Percentiles rank a stretch among this genome's conserved stretches.
Conservation (phyloP, 2,329 filamentous ascomycete genomes). For the Fusarium graminum region DNA sequence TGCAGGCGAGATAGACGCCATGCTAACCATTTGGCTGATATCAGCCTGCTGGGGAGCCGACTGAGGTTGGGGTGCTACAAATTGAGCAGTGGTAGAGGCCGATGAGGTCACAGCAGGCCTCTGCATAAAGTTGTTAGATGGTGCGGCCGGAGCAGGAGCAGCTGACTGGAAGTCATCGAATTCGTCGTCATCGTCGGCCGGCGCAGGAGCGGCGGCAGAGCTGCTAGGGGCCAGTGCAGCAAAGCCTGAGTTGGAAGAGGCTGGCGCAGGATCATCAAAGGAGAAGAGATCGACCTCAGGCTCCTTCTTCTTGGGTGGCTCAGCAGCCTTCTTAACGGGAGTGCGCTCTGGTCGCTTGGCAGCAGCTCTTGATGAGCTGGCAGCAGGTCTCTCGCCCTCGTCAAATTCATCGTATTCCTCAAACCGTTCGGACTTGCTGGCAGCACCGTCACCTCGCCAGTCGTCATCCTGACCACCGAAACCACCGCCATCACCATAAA, state of each 20-base stretch:
- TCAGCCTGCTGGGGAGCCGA: slow-evolving; percentile 85
- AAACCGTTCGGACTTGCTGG: slow-evolving; percentile 77
- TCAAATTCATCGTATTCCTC: slow-evolving; percentile 98
- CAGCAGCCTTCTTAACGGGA: slow-evolving; percentile 61
- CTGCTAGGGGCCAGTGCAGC: slow-evolving; percentile 57
- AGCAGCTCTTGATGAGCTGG: slow-evolving; percentile 62
- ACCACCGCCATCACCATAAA: slow-evolving; percentile 96
- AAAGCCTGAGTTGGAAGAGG: slow-evolving; percentile 63
- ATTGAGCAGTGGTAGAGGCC: slow-evolving; percentile 71
- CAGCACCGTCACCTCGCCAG: slow-evolving; percentile 71
- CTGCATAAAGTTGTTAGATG: slow-evolving; percentile 54
- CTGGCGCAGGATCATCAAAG: slow-evolving; percentile 81
- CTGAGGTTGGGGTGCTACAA: slow-evolving; percentile 85
- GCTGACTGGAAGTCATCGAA: slow-evolving; percentile 99
- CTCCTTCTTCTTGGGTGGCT: slow-evolving; percentile 82
- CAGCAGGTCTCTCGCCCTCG: slow-evolving; percentile 69
- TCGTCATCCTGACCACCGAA: slow-evolving; percentile 84
- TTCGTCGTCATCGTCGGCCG: slow-evolving; percentile 78
- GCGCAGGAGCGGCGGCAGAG: slow-evolving; percentile 46
- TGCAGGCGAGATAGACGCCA: slow-evolving; percentile 84
- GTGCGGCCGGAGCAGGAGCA: slow-evolving; percentile 67
- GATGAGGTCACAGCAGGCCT: slow-evolving; percentile 64
- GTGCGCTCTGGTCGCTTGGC: slow-evolving; percentile 52
- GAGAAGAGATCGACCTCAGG: slow-evolving; percentile 94
- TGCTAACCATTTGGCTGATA: slow-evolving; percentile 81